These are phyloP conservation scores for Pilobolus umbonatus DNA, from an alignment of 192 early-diverging fungal genomes.

Conservation along the genomic window DNA sequence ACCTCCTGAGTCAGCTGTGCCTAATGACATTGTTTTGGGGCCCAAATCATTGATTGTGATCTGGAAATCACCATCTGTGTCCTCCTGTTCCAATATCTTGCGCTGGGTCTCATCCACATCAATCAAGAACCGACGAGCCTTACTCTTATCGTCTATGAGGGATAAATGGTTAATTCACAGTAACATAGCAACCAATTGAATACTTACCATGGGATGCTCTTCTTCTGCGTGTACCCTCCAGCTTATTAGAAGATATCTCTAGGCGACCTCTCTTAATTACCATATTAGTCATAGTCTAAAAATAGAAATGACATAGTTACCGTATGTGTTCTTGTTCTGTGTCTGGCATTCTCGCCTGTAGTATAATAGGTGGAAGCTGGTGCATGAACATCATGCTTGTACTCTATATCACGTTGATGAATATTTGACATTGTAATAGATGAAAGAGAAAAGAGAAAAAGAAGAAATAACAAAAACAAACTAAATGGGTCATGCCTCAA, in stretches of 20 bases:
- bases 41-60: conserved; percentile 92
- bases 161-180: neutral
- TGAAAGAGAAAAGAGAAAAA: neutral
- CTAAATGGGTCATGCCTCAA: neutral
- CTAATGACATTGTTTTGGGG: conserved; percentile 83
- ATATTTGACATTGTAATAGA: conserved; percentile 8
- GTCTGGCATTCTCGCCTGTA: conserved; percentile 25
- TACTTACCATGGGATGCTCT: conserved; percentile 38
- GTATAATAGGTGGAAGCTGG: conserved; percentile 34
- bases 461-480: neutral
- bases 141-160: conserved; percentile 51
- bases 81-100: conserved; percentile 84
- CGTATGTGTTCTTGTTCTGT: conserved; percentile 17
- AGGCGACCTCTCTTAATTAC: neutral
- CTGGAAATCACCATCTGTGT: conserved; percentile 91
- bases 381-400: conserved; percentile 26
- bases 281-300: neutral
- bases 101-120: conserved; percentile 81
- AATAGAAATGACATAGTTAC: conserved; percentile 5
- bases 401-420: conserved; percentile 1
- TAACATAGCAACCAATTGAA: neutral
- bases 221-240: conserved; percentile 21
- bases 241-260: neutral
- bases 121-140: conserved; percentile 75
- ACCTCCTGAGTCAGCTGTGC: conserved; percentile 81